These are phyloP conservation scores for Pythium oligandrum DNA, from an alignment of 352 stramenopile species.

Conservation along the genomic window DNA sequence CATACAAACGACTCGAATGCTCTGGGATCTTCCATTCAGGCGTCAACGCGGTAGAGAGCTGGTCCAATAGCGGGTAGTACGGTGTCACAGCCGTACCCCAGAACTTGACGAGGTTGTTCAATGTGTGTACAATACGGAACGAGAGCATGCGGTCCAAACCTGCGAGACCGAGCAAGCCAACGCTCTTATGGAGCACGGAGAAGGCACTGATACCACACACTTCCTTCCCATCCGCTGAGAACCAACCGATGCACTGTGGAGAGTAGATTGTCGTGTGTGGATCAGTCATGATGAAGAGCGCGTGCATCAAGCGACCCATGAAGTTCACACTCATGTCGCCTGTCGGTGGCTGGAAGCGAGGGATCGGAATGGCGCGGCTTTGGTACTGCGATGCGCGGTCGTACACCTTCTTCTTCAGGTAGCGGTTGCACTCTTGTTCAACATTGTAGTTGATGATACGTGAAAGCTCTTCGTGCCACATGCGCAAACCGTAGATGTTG, in stretches of 20 bases:
- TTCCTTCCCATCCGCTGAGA: conserved; percentile 76
- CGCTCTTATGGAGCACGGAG: conserved; percentile 84
- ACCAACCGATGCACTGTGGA: conserved; percentile 91
- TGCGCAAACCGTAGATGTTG: conserved; percentile 91
- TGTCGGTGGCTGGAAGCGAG: conserved; percentile 81
- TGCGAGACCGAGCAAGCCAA: conserved; percentile 88
- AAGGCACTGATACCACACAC: conserved; percentile 89
- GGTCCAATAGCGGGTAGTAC: conserved; percentile 87
- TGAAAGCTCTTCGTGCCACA: conserved; percentile 94
- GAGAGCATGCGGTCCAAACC: conserved; percentile 92
- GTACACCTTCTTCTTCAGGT: conserved; percentile 93
- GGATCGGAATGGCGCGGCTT: conserved; percentile 90
- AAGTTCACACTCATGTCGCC: conserved; percentile 90
- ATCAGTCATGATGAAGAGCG: conserved; percentile 92
- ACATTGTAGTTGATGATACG: conserved; percentile 95
- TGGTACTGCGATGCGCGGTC: conserved; percentile 89
- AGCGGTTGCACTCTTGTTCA: conserved; percentile 95
- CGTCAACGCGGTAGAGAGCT: conserved; percentile 76
- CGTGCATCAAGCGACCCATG: conserved; percentile 90
- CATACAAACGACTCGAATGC: conserved; percentile 84
- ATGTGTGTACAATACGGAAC: conserved; percentile 89
- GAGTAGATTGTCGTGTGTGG: conserved; percentile 90
- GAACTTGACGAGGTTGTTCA: conserved; percentile 94
- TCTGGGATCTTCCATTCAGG: conserved; percentile 88
- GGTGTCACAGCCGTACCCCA: conserved; percentile 86